phyloP scores from a whole-genome alignment of 345 rosid species.

The Eucalyptus pauciflora region DNA sequence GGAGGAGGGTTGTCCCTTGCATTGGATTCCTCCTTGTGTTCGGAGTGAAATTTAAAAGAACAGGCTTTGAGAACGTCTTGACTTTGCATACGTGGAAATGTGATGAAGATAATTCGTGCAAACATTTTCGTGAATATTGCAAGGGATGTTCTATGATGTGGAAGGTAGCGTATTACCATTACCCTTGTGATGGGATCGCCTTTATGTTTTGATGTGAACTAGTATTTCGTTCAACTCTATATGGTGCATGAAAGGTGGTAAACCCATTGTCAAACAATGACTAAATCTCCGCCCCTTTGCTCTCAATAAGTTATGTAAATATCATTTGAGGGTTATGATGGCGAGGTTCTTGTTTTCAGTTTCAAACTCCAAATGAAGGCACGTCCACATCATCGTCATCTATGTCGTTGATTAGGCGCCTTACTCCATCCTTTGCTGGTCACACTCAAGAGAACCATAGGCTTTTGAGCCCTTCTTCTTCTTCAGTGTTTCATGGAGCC shows the following conservation, averaged over 20 bases:
- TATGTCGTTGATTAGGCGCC: slow-evolving; percentile 15
- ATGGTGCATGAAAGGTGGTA: background rate
- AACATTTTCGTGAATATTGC: background rate
- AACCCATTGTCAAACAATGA: background rate
- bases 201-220: background rate
- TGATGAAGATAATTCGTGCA: background rate
- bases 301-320: background rate
- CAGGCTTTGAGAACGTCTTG: background rate
- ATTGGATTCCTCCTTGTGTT: background rate
- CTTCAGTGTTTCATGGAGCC: slow-evolving; percentile 31
- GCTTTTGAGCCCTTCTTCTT: slow-evolving; percentile 35
- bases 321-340: background rate
- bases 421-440: slow-evolving; percentile 32
- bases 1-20: background rate
- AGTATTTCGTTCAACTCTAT: background rate
- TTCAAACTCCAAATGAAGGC: background rate
- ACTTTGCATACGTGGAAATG: background rate
- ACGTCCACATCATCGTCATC: background rate
- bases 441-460: slow-evolving; percentile 52
- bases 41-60: background rate
- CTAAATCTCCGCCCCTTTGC: background rate
- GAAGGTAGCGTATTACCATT: background rate
- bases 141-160: background rate
- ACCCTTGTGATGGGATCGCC: background rate
- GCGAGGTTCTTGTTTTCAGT: background rate